Evolutionary conservation across 2,329 filamentous ascomycete genomes (phyloP).

Genomic region (Talaromyces sp.): DNA sequence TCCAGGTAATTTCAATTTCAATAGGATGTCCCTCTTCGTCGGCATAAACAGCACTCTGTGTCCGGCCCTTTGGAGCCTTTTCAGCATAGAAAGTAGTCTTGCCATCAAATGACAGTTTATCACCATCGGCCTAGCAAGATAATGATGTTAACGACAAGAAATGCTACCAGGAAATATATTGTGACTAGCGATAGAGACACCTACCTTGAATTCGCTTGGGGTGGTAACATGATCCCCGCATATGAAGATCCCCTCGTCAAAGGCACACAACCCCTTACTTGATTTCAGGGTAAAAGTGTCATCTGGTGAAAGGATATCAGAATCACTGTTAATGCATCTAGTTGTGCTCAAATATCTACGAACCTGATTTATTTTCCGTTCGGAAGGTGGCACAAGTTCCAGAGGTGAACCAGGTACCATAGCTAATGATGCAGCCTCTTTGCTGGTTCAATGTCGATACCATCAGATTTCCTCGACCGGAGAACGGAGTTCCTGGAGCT

Average conservation of each 20-base stretch:
- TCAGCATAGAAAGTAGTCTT: constrained; percentile 44
- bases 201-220: constrained; percentile 37
- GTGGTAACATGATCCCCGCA: constrained; percentile 49
- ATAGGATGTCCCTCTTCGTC: constrained; percentile 36
- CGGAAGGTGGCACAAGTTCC: constrained; percentile 67
- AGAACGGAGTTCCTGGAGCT: constrained; percentile 47
- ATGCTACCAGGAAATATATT: no score
- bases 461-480: constrained; percentile 63
- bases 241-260: constrained; percentile 56
- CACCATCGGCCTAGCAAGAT: constrained; percentile 31
- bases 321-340: background rate
- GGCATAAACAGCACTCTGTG: constrained; percentile 38
- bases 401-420: constrained; percentile 67
- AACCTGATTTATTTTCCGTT: constrained; percentile 32
- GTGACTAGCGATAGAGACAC: constrained; percentile 2
- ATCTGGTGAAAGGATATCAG: constrained; percentile 16
- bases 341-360: constrained; percentile 8
- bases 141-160: background rate
- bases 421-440: constrained; percentile 67
- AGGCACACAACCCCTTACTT: constrained; percentile 62
- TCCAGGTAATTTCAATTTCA: constrained; percentile 39
- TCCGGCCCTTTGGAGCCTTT: constrained; percentile 38
- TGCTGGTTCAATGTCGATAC: constrained; percentile 45
- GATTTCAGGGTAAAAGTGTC: constrained; percentile 57
- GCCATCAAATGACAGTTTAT: constrained; percentile 35